A percentile compares a stretch with the other conserved stretches of the same genome.
Conservation (phyloP, 176 grass and related monocot genomes). For the Dendrocalamus sinicus region DNA sequence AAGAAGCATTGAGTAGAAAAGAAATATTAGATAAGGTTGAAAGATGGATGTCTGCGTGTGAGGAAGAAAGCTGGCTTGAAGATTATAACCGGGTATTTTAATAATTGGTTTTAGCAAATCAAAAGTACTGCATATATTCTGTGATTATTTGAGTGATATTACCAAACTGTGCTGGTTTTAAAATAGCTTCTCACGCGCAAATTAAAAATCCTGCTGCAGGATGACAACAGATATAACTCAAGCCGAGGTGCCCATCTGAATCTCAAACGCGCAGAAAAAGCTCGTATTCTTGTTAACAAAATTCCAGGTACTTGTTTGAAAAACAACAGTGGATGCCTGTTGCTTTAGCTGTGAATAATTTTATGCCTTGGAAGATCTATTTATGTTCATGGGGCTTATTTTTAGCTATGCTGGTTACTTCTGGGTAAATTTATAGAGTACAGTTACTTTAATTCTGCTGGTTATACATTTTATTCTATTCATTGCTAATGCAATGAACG, state of each 20-base stretch:
- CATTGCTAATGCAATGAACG: slow-evolving; percentile 38
- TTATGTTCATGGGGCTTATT: slow-evolving; percentile 16
- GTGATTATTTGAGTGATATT: not conserved
- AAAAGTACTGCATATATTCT: not conserved
- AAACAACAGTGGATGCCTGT: not conserved
- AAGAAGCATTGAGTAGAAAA: slow-evolving; percentile 94
- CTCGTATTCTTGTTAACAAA: slow-evolving; percentile 92
- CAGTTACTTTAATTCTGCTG: not conserved
- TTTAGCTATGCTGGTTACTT: not conserved
- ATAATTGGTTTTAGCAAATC: slow-evolving; percentile 28
- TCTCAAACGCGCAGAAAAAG: slow-evolving; percentile 99
- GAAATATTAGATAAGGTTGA: slow-evolving; percentile 98
- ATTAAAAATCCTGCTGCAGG: slow-evolving; percentile 56
- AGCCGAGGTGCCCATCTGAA: slow-evolving; percentile 95
- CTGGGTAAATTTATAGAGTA: not conserved
- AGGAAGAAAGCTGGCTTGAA: slow-evolving; percentile 99
- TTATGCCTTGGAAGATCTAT: not conserved
- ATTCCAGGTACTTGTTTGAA: slow-evolving; percentile 77
- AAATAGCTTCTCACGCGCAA: slow-evolving; percentile 28
- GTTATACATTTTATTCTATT: slow-evolving; percentile 15
- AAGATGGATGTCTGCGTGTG: slow-evolving; percentile 96
- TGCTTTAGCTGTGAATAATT: not conserved
- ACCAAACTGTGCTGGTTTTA: slow-evolving; percentile 20
- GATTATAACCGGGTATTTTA: slow-evolving; percentile 86
- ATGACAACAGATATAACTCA: slow-evolving; percentile 99